Evolutionary conservation across 345 rosid genomes (phyloP), one percentile per base, ranked within the genome.

Genomic region (Moricandia arvensis): DNA sequence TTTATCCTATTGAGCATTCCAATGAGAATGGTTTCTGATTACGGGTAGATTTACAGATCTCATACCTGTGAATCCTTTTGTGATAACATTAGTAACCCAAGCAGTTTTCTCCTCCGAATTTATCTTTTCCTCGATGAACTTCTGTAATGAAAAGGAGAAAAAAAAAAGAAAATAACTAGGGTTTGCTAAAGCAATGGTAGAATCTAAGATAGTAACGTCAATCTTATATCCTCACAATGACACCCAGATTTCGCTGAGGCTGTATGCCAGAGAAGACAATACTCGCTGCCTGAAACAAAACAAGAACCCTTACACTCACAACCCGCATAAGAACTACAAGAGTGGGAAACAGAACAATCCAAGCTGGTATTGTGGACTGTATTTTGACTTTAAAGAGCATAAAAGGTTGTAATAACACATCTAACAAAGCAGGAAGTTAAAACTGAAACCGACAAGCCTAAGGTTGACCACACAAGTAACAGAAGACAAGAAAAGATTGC

Each of bases 181-280:
- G 12, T 49, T 17, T 72, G 8, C 18, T 64, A 60, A 34, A 6
- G 2, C 15, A 6, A 17, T 1, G 9, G 53, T 31, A 3, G 30
- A 45, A 45, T 27, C 11, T 43, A 34, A 59, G 47, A 59, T 0
- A 51, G 2, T 51, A 2, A 30, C 2, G 8, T 53, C 3, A 60
- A 54, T 54, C 58, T 66, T 63, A 70, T 37, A n/a, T 78, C 5
- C 87, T 78, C 21, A 90, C 98, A 72, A 85, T 73, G 29, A 85
- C 86, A 71, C 73, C 82, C 29, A 86, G 12, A 81, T 93, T 91
- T 74, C 88, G 90, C 68, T 84, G 88, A 71, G 98, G 93, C 66
- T 93, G 97, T 73, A 93, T 93, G 75, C 88, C 87, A 4, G 94
- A 88, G 66, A 83, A 87, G 67, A 93, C 97, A 73, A 87, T 82